Evolutionary conservation across 306 rosid genomes (phyloP).

Genomic region (Hylodesmum podocarpum): DNA sequence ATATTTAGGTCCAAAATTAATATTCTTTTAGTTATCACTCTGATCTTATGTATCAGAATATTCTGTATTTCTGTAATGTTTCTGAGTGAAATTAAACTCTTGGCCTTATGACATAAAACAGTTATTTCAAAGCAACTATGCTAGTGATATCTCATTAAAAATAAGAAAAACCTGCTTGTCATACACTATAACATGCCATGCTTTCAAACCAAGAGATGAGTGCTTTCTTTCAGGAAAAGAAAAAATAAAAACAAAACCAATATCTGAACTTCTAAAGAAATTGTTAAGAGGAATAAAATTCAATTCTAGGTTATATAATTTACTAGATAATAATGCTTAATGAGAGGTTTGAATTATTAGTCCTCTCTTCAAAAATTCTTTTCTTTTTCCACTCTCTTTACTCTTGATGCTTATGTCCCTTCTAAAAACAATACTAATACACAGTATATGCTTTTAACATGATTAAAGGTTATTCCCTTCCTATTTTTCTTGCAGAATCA

Average conservation of each 20-base stretch:
- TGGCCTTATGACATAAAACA: neutral
- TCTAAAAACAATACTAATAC: neutral
- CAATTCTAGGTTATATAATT: neutral
- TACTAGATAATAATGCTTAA: neutral
- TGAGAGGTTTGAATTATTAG: neutral
- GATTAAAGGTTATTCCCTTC: constrained; percentile 23
- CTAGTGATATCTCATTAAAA: neutral
- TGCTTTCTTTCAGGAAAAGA: too few relatives aligned
- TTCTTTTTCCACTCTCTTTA: neutral
- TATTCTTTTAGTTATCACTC: too few relatives aligned
- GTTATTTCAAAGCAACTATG: neutral
- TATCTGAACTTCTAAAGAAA: too few relatives aligned
- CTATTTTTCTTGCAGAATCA: constrained; percentile 22
- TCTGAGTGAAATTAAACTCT: neutral
- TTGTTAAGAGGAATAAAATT: too few relatives aligned
- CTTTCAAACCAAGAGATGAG: too few relatives aligned
- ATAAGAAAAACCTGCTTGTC: neutral
- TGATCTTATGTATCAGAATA: neutral
- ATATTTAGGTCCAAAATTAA: too few relatives aligned
- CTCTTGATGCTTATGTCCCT: neutral
- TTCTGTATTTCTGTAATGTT: neutral
- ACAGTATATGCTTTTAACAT: constrained; percentile 3
- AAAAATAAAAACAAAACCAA: too few relatives aligned
- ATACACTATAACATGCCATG: too few relatives aligned
- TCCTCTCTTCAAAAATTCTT: neutral